Percentiles rank a stretch among this genome's conserved stretches.
Conservation (phyloP, 441 rosid genomes). For the Populus hybrid region DNA sequence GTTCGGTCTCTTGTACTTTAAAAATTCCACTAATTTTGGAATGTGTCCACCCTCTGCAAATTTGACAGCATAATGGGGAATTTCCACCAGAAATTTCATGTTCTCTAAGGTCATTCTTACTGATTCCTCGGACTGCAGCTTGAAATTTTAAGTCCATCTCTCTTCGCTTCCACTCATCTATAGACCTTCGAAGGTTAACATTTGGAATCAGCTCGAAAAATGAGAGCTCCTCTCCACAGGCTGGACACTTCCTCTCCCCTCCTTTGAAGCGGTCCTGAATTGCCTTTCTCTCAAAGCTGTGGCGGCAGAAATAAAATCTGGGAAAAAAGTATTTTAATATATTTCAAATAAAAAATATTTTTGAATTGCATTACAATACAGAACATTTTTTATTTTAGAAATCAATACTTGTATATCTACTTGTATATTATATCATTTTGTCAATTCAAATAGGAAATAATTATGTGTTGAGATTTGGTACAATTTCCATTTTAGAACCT, state of each 20-base stretch:
- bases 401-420: no score
- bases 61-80: slow-evolving; percentile 33
- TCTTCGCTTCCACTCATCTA: slow-evolving; percentile 44
- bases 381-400: no score
- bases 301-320: slow-evolving; percentile 29
- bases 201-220: slow-evolving; percentile 43
- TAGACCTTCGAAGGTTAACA: slow-evolving; percentile 38
- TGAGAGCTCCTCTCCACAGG: slow-evolving; percentile 37
- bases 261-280: slow-evolving; percentile 34
- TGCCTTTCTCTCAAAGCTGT: slow-evolving; percentile 53
- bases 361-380: no score
- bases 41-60: slow-evolving; percentile 29
- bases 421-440: no score
- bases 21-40: slow-evolving; percentile 36
- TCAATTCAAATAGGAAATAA: no score
- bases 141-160: slow-evolving; percentile 42
- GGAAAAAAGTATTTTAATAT: no score
- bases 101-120: slow-evolving; percentile 37
- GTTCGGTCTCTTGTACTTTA: slow-evolving; percentile 31
- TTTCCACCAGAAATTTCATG: slow-evolving; percentile 31
- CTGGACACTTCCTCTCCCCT: slow-evolving; percentile 42
- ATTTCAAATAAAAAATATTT: no score
- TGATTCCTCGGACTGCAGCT: slow-evolving; percentile 32
- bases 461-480: not conserved
- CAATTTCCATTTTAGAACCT: not conserved